Base-by-base conservation (phyloP, 495 filamentous ascomycete genomes). In the Aspergillus cristatus region DNA sequence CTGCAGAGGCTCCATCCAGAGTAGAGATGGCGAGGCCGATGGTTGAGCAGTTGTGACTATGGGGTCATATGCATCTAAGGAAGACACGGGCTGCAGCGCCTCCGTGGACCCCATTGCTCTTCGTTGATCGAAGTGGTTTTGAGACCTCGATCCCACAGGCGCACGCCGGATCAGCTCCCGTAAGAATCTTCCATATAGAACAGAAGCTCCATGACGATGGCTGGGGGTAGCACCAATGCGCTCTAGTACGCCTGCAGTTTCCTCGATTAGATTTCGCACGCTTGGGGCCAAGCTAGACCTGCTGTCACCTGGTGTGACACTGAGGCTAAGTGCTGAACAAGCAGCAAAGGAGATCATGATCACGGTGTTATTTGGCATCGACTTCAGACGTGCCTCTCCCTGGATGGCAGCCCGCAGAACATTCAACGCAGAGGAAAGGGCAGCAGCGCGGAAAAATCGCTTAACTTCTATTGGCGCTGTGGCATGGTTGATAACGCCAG, bases 311-410 rank as follows among this genome's bases (percentile, higher is more conserved):
- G 73, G 68, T 35, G 76, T 70, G 1, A 74, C 65, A 43, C 76
- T 78, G 6, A 84, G 70, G 24, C 72, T 72, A 14, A 85, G 63
- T 1, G 79, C 78, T 32, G 82, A 79, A 46, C 79, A 82, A 13
- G 81, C 81, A 1, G 79, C 79, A 38, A 82, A 85, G 3, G 80
- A 81, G 15, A 84, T 82, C 81, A 83, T 84, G 45, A 83, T 84
- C 28, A 78, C 76, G 0, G 81, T 79, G 42, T 85, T 84, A 60
- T 84, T 85, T 3, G 81, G 81, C 79, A 85, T 83, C 7, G 79
- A 82, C 26, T 78, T 76, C 3, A 85, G 67, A 41, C 77, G 70
- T 1, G 65, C 62, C 53, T 85, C 81, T 4, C 81, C 80, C 55
- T 82, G 79, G 11, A 82, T 81, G 11, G 81, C 79, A 3, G 78